Conservation (phyloP, 164 flowering plant genomes). For the Tinospora cordifolia region DNA sequence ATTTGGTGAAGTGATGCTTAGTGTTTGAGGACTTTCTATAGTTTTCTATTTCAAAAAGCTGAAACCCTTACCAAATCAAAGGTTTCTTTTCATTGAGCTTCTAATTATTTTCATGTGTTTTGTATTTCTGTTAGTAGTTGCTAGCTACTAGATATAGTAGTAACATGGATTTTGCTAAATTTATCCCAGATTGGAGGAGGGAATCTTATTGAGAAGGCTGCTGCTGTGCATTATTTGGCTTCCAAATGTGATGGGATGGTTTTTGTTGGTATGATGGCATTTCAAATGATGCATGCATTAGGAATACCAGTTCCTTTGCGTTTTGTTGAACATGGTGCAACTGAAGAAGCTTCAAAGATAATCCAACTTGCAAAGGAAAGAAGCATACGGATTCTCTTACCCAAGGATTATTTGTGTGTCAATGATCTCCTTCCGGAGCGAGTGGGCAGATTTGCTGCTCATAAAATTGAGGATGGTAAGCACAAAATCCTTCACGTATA, state of each 20-base stretch:
- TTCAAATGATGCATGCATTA: slow-evolving; percentile 78
- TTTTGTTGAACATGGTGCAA: slow-evolving; percentile 44
- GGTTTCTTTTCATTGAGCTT: neutral
- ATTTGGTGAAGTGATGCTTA: neutral
- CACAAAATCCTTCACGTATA: neutral
- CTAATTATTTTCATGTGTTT: neutral
- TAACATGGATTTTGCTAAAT: neutral
- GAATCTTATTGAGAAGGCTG: slow-evolving; percentile 46
- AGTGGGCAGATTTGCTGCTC: slow-evolving; percentile 33
- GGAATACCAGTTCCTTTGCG: slow-evolving; percentile 49
- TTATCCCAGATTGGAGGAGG: slow-evolving; percentile 77
- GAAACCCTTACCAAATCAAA: neutral
- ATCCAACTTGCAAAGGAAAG: slow-evolving; percentile 40
- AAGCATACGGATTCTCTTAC: slow-evolving; percentile 43
- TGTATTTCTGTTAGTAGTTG: neutral
- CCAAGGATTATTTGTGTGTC: slow-evolving; percentile 61
- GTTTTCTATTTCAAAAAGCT: neutral
- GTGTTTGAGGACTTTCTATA: neutral
- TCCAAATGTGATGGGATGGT: slow-evolving; percentile 68
- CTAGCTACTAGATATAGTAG: neutral
- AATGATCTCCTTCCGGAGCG: slow-evolving; percentile 20
- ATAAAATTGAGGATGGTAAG: slow-evolving; percentile 52
- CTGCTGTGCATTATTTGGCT: slow-evolving; percentile 56
- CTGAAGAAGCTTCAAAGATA: slow-evolving; percentile 38
- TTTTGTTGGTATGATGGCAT: slow-evolving; percentile 77